A percentile compares a stretch with the other conserved stretches of the same genome.
Evolutionary conservation across 371 early-diverging fungal genomes (phyloP).

Genomic region (Syncephalastrum contaminatum): DNA sequence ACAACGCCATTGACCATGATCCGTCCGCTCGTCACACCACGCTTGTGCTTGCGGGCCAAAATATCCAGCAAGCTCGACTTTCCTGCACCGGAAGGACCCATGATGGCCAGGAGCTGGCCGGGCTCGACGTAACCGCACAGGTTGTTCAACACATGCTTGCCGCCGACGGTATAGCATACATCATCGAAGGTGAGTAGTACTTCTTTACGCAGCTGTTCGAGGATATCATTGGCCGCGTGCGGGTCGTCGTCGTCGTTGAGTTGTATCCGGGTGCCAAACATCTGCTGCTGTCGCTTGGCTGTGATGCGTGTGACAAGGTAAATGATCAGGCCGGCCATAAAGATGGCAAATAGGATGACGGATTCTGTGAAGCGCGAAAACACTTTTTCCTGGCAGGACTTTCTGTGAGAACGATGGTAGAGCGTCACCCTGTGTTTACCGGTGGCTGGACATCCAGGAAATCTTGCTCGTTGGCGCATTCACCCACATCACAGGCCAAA

Average conservation of each 20-base stretch:
- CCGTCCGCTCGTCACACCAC: slow-evolving; percentile 82
- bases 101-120: slow-evolving; percentile 68
- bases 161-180: slow-evolving; percentile 30
- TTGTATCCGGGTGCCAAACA: slow-evolving; percentile 38
- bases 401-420: neutral
- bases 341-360: slow-evolving; percentile 30
- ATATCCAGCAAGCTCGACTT: slow-evolving; percentile 68
- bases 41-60: slow-evolving; percentile 82
- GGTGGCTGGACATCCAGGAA: slow-evolving; percentile 38
- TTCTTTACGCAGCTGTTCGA: slow-evolving; percentile 16
- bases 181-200: slow-evolving; percentile 37
- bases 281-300: slow-evolving; percentile 32
- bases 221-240: slow-evolving; percentile 4
- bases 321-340: slow-evolving; percentile 26
- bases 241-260: slow-evolving; percentile 26
- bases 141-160: slow-evolving; percentile 38
- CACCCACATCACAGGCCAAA: slow-evolving; percentile 57
- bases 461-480: slow-evolving; percentile 56
- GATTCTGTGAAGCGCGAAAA: slow-evolving; percentile 43
- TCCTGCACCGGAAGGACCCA: slow-evolving; percentile 56
- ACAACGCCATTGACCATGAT: slow-evolving; percentile 81
- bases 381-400: neutral
- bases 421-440: slow-evolving; percentile 15
- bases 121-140: slow-evolving; percentile 57
- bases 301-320: slow-evolving; percentile 28